phyloP scores from a whole-genome alignment of 1,139 yeast genomes.

The Saccharomyces hybrid region DNA sequence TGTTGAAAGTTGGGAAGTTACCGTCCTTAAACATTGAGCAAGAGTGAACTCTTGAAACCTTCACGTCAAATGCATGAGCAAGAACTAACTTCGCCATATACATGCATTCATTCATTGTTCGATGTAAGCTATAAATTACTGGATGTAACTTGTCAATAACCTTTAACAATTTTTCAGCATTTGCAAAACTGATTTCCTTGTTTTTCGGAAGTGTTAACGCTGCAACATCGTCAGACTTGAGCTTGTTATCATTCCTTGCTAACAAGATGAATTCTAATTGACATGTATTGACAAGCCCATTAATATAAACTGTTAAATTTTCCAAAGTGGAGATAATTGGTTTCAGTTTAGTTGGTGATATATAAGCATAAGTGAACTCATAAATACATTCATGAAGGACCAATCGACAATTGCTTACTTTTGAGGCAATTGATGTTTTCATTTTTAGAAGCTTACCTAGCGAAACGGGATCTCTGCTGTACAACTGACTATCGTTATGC shows the following conservation, averaged over 20 bases:
- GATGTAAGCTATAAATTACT: slow-evolving; percentile 33
- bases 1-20: slow-evolving; percentile 7
- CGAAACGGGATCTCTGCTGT: slow-evolving; percentile 20
- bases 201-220: slow-evolving; percentile 5
- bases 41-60: slow-evolving; percentile 15
- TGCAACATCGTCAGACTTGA: background rate
- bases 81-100: slow-evolving; percentile 31
- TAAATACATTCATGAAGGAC: slow-evolving; percentile 41
- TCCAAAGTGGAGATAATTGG: slow-evolving; percentile 33
- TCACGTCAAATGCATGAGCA: slow-evolving; percentile 38
- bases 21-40: slow-evolving; percentile 18
- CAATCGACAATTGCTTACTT: slow-evolving; percentile 33
- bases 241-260: slow-evolving; percentile 18
- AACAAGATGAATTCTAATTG: slow-evolving; percentile 39
- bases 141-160: slow-evolving; percentile 30
- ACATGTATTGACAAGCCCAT: slow-evolving; percentile 42
- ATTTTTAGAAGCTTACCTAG: slow-evolving; percentile 28
- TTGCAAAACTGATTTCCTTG: slow-evolving; percentile 34
- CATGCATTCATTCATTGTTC: slow-evolving; percentile 31
- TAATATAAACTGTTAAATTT: slow-evolving; percentile 32
- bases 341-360: slow-evolving; percentile 38
- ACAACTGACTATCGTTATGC: slow-evolving; percentile 11
- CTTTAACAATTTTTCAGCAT: slow-evolving; percentile 29
- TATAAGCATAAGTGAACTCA: slow-evolving; percentile 41
- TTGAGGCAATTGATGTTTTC: slow-evolving; percentile 31